These are phyloP conservation scores for Rhizoclosmatium globosum DNA, from an alignment of 192 early-diverging fungal genomes.

Conservation along the genomic window DNA sequence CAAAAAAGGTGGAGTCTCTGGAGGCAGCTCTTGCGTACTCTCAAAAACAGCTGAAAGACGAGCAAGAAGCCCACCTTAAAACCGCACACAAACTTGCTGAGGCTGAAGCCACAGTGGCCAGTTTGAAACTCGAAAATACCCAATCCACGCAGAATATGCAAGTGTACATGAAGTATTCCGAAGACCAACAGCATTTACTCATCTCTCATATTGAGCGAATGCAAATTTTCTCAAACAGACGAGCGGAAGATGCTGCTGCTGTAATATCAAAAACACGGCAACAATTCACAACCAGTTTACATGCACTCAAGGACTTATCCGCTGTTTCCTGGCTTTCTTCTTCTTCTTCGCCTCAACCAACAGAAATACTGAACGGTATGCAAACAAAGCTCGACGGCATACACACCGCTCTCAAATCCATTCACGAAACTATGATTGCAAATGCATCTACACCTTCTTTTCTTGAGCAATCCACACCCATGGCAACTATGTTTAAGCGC, in stretches of 20 bases:
- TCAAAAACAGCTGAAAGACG: not conserved
- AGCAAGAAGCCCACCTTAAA: conserved; percentile 10
- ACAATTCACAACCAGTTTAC: not conserved
- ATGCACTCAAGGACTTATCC: conserved; percentile 4
- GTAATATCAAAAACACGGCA: not conserved
- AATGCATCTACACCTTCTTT: not conserved
- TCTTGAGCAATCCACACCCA: not conserved
- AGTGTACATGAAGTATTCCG: conserved; percentile 20
- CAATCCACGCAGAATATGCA: conserved; percentile 10
- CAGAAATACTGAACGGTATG: not conserved
- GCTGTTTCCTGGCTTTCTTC: not conserved
- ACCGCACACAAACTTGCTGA: not conserved
- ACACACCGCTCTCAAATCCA: not conserved
- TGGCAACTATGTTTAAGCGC: not conserved
- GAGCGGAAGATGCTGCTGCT: not conserved
- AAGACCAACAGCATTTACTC: conserved; percentile 7
- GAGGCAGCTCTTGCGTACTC: not conserved
- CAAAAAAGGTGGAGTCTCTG: not conserved
- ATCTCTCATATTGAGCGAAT: conserved; percentile 14
- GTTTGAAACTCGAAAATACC: not conserved
- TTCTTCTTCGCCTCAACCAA: not conserved
- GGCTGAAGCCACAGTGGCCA: not conserved
- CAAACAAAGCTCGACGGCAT: conserved; percentile 1
- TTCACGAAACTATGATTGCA: not conserved
- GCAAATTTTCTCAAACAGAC: conserved; percentile 5